Evolutionary conservation across 345 rosid genomes (phyloP), one percentile per base, ranked within the genome.

Genomic region (Gossypium stocksii): DNA sequence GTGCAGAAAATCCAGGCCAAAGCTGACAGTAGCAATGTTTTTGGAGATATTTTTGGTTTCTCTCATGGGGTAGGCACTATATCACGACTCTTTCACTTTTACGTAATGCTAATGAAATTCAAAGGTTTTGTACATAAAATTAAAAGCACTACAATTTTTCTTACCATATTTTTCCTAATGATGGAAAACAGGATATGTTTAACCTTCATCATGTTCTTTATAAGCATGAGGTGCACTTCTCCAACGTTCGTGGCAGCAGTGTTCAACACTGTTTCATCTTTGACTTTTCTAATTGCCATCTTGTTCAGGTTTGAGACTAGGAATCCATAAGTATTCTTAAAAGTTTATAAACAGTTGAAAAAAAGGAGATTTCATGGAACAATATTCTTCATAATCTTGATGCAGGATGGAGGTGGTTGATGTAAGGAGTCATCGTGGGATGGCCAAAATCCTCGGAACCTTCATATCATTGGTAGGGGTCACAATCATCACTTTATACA

Each of bases 1-100:
- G 29, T 82, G 83, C 87, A 90, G 95, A 75, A 83, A 86, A 79
- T 67, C 67, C 53, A 82, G 90, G 82, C 95, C 95, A 34, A 83
- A 81, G 83, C 51, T 88, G 71, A 87, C 95, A 17, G 2, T 87
- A 46, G 72, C 73, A 66, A 85, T 90, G 59, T 77, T 88, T 62
- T 3, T 81, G 71, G 91, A 90, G 87, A 80, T 90, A 58, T 86
- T 85, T 73, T 51, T 88, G 46, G 84, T 88, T 52, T 83, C 92
- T 43, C 87, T 90, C 51, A 44, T 90, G 14, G 95, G 91, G 90
- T 90, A 83, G 70, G 76, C 9, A 7, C 17, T 22, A 34, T 34
- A 48, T 4, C 9, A 6, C 48, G 14, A 38, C 7, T 72, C 13
- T 38, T 58, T 38, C 7, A 22, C 52, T 58, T 72, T n/a, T 57